phyloP scores from a whole-genome alignment of 768 basidiomycete genomes.

The Tulasnella sp. region DNA sequence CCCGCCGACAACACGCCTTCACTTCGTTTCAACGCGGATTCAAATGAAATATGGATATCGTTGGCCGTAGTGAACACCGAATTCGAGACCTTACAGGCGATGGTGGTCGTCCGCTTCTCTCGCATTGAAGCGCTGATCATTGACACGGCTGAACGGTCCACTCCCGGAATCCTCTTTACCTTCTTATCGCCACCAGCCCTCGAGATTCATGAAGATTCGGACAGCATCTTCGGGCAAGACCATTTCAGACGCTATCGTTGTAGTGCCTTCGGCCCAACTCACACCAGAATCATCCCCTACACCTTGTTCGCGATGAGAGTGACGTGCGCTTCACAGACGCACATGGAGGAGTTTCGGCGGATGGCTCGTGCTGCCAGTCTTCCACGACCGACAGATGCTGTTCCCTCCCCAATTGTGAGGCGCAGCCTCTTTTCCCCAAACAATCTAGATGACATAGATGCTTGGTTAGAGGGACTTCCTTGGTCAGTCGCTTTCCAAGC shows the following conservation, averaged over 20 bases:
- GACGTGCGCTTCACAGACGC: background rate
- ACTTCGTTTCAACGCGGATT: background rate
- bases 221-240: background rate
- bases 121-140: background rate
- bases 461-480: conserved; percentile 9
- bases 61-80: background rate
- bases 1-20: background rate
- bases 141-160: background rate
- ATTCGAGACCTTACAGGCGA: background rate
- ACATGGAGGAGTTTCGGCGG: background rate
- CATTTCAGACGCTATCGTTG: background rate
- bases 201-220: background rate
- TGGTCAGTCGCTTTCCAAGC: conserved; percentile 29
- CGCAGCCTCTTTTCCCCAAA: conserved; percentile 6
- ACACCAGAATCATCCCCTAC: conserved; percentile 14
- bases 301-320: conserved; percentile 26
- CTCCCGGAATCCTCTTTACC: conserved; percentile 3
- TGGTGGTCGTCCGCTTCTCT: background rate
- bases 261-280: background rate
- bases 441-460: background rate
- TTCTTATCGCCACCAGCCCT: conserved; percentile 17
- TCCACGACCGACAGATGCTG: background rate
- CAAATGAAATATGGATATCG: background rate
- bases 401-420: background rate
- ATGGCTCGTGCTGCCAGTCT: conserved; percentile 24